A percentile compares a stretch with the other conserved stretches of the same genome.
phyloP scores from a whole-genome alignment of 2,329 filamentous ascomycete species.

The Cladorrhinum sp. region DNA sequence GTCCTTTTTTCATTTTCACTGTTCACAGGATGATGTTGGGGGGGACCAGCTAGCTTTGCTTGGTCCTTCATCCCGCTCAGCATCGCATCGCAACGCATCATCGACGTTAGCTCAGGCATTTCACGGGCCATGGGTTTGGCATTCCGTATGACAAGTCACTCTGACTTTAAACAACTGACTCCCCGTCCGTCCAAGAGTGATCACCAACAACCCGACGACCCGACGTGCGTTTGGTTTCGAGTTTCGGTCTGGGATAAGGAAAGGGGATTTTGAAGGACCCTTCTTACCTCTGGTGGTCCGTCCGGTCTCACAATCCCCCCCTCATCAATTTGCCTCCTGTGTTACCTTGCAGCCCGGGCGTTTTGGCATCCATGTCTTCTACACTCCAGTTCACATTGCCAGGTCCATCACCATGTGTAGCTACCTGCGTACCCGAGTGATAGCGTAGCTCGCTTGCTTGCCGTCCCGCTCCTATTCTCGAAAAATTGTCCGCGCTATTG shows the following conservation, averaged over 20 bases:
- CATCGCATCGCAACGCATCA: slow-evolving; percentile 22
- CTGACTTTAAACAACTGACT: slow-evolving; percentile 13
- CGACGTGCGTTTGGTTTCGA: slow-evolving; percentile 25
- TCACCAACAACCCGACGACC: slow-evolving; percentile 19
- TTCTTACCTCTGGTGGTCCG: slow-evolving; percentile 12
- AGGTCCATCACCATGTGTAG: not conserved
- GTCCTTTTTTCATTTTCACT: slow-evolving; percentile 4
- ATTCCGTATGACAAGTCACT: not conserved
- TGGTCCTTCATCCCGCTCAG: slow-evolving; percentile 23
- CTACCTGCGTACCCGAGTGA: not conserved
- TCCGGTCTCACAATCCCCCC: slow-evolving; percentile 20
- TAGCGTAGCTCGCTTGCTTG: slow-evolving; percentile 7
- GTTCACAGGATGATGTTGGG: not conserved
- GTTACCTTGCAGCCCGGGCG: slow-evolving; percentile 19
- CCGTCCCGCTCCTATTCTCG: slow-evolving; percentile 1
- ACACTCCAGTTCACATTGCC: not conserved
- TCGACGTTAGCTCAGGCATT: slow-evolving; percentile 7
- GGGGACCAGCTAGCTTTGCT: slow-evolving; percentile 7
- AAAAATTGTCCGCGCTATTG: slow-evolving; percentile 7
- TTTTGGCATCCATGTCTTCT: slow-evolving; percentile 22
- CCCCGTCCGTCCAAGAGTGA: slow-evolving; percentile 17
- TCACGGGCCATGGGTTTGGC: slow-evolving; percentile 7
- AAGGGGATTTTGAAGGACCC: slow-evolving; percentile 9
- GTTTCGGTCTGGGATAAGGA: slow-evolving; percentile 14
- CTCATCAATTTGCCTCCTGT: slow-evolving; percentile 16